These are phyloP conservation scores for Sporothrix humicola DNA, from an alignment of 2,329 filamentous ascomycete genomes.

Conservation along the genomic window DNA sequence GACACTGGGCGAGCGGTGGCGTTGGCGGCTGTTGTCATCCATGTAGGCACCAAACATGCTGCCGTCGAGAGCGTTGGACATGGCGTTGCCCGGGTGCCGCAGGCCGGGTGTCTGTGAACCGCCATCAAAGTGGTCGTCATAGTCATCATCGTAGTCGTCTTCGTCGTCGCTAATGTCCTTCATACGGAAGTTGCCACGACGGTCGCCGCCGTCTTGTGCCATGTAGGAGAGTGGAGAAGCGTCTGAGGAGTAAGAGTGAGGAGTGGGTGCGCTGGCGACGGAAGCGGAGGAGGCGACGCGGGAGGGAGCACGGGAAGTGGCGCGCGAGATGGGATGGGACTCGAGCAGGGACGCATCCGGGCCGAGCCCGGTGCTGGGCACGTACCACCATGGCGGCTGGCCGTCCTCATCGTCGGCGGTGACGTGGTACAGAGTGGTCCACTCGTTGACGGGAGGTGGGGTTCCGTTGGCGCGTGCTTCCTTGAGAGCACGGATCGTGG, in stretches of 20 bases:
- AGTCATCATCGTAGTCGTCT: not conserved
- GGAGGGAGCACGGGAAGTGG: constrained; percentile 52
- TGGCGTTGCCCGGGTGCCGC: constrained; percentile 58
- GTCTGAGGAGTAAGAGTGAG: constrained; percentile 47
- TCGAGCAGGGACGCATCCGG: constrained; percentile 23
- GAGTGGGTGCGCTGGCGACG: constrained; percentile 44
- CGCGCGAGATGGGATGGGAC: constrained; percentile 49
- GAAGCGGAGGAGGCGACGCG: constrained; percentile 56
- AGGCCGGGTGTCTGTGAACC: constrained; percentile 61
- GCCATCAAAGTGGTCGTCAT: constrained; percentile 33
- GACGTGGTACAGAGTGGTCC: constrained; percentile 83
- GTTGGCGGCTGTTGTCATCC: constrained; percentile 59
- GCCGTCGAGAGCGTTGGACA: constrained; percentile 70
- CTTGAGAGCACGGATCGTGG: constrained; percentile 62
- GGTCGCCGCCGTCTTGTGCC: constrained; percentile 36
- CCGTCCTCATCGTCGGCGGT: constrained; percentile 57
- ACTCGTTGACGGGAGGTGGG: constrained; percentile 66
- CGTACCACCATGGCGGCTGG: constrained; percentile 48
- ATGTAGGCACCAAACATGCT: constrained; percentile 76
- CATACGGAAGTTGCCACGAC: not conserved
- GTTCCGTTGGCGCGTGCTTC: constrained; percentile 56
- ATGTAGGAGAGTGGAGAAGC: constrained; percentile 40
- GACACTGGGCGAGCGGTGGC: constrained; percentile 78
- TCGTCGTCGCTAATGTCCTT: not conserved
- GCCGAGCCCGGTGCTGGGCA: constrained; percentile 30